Evolutionary conservation across 169 alveolate species (phyloP).

Genomic region (Plasmodium yoelii): DNA sequence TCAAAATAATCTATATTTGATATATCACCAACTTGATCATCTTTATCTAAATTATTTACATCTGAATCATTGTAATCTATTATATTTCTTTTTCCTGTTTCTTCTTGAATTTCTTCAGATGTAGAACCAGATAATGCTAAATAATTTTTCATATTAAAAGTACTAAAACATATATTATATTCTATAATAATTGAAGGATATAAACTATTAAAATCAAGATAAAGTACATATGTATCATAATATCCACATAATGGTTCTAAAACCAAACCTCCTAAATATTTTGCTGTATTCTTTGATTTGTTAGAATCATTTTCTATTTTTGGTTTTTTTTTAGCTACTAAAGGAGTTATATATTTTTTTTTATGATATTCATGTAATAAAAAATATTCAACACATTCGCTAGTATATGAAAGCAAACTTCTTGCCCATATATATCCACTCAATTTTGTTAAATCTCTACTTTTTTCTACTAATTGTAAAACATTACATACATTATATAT

Average conservation of each 20-base stretch:
- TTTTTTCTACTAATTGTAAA: slow-evolving; percentile 91
- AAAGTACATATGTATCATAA: slow-evolving; percentile 95
- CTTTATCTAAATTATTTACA: slow-evolving; percentile 81
- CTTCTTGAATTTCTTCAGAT: slow-evolving; percentile 56
- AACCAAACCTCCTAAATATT: slow-evolving; percentile 98
- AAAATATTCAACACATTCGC: slow-evolving; percentile 94
- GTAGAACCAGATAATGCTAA: neutral
- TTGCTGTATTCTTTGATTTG: slow-evolving; percentile 36
- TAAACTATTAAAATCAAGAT: slow-evolving; percentile 98
- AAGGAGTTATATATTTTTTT: slow-evolving; percentile 89
- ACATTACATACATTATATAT: slow-evolving; percentile 61
- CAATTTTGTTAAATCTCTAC: slow-evolving; percentile 92
- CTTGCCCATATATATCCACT: slow-evolving; percentile 94
- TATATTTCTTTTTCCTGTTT: slow-evolving; percentile 78
- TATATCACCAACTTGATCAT: slow-evolving; percentile 76
- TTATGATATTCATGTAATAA: slow-evolving; percentile 91
- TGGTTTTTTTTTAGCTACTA: slow-evolving; percentile 14
- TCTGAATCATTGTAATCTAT: neutral
- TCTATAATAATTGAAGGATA: slow-evolving; percentile 99
- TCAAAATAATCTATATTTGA: slow-evolving; percentile 74
- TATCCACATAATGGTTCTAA: slow-evolving; percentile 98
- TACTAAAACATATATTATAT: slow-evolving; percentile 98
- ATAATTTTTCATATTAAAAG: slow-evolving; percentile 81
- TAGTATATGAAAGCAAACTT: slow-evolving; percentile 89
- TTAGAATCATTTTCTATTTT: slow-evolving; percentile 45